These are phyloP conservation scores for Acanthamoeba royreba DNA, from an alignment of 208 protist species.

Conservation along the genomic window DNA sequence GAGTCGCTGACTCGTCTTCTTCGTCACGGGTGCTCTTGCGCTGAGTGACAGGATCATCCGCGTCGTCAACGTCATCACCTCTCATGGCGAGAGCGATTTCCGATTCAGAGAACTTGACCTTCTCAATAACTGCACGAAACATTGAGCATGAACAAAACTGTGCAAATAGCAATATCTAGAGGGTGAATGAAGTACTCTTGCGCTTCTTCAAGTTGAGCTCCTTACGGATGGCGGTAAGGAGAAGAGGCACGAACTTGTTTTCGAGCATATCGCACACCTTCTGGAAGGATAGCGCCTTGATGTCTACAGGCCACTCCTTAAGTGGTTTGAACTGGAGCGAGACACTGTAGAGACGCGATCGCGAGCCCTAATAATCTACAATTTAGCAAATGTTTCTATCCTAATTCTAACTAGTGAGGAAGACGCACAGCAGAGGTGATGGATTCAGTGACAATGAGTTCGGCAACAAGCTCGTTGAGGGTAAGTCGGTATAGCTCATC, in stretches of 20 bases:
- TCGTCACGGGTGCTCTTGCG: background rate
- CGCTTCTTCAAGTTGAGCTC: background rate
- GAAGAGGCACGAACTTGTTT: background rate
- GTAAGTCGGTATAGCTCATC: conserved; percentile 58
- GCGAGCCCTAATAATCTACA: too few species aligned
- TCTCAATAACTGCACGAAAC: background rate
- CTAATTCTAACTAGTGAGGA: too few species aligned
- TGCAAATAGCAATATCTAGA: background rate
- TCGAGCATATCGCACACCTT: background rate
- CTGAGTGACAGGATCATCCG: background rate
- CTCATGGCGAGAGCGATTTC: background rate
- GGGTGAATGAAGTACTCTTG: background rate
- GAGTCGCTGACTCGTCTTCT: background rate
- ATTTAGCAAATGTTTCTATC: too few species aligned
- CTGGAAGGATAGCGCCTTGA: background rate
- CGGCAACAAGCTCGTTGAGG: conserved; percentile 55
- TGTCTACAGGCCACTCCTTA: background rate
- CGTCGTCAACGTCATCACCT: background rate
- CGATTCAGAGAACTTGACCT: background rate
- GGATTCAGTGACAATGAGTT: conserved; percentile 55
- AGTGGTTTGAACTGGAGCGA: conserved; percentile 51
- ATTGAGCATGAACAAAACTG: background rate
- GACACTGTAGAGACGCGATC: conserved; percentile 51
- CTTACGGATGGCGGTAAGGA: background rate
- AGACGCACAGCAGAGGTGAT: background rate